Conservation (phyloP, 2,329 filamentous ascomycete genomes). For the Aspergillus clavatus region DNA sequence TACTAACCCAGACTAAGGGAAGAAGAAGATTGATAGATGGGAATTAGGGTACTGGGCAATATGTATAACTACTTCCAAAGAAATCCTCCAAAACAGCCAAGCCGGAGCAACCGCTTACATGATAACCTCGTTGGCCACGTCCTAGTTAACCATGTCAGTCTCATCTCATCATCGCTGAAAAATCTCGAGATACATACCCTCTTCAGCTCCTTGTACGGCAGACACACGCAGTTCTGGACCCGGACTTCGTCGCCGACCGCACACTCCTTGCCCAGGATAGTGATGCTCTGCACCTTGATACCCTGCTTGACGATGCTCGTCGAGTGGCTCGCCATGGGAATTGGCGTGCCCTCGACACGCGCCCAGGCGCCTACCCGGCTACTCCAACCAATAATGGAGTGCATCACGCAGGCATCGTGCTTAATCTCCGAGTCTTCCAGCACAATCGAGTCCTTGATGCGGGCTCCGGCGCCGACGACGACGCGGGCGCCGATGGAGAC, state of each 20-base stretch:
- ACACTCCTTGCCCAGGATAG: constrained; percentile 95
- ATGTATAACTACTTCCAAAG: constrained; percentile 16
- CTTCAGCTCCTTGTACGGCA: constrained; percentile 98
- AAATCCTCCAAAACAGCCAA: constrained; percentile 7
- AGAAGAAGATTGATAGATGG: neutral
- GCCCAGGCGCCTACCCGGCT: constrained; percentile 97
- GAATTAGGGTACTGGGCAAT: constrained; percentile 1
- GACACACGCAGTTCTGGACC: constrained; percentile 95
- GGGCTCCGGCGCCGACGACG: constrained; percentile 75
- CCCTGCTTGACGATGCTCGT: constrained; percentile 97
- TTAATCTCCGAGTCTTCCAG: constrained; percentile 93
- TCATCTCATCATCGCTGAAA: neutral
- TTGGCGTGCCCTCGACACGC: constrained; percentile 91
- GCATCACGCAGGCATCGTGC: constrained; percentile 91
- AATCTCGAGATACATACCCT: constrained; percentile 56
- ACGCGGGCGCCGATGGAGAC: constrained; percentile 93
- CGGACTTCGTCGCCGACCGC: constrained; percentile 87
- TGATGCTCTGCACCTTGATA: constrained; percentile 97
- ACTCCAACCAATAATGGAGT: constrained; percentile 96
- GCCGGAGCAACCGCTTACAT: constrained; percentile 58
- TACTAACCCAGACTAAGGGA: no score
- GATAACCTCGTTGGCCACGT: constrained; percentile 62
- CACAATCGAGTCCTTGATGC: constrained; percentile 93
- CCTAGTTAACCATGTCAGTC: constrained; percentile 20
- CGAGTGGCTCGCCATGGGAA: constrained; percentile 77